These are phyloP conservation scores for Lactarius psammicola DNA, from an alignment of 768 basidiomycete genomes.

Conservation along the genomic window DNA sequence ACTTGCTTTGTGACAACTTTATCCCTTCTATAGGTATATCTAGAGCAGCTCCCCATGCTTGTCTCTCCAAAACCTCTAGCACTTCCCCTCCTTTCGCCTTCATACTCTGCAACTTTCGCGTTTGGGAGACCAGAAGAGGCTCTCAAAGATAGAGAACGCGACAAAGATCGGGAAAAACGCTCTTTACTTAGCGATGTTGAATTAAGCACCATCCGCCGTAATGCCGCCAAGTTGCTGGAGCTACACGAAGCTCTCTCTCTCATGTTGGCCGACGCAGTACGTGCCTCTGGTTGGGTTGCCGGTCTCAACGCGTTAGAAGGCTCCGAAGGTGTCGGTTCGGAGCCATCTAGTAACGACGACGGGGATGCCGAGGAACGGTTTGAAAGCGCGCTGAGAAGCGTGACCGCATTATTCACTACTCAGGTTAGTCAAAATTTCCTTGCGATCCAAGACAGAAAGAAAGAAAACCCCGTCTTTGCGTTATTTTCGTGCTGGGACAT, in stretches of 20 bases:
- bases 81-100: conserved; percentile 35
- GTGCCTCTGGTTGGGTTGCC: conserved; percentile 49
- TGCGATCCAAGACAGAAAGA: not conserved
- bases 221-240: conserved; percentile 63
- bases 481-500: conserved; percentile 1
- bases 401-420: conserved; percentile 15
- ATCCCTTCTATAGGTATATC: conserved; percentile 45
- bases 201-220: conserved; percentile 58
- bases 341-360: conserved; percentile 2
- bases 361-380: conserved; percentile 17
- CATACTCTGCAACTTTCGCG: conserved; percentile 31
- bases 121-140: conserved; percentile 16
- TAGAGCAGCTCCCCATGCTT: conserved; percentile 36
- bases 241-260: conserved; percentile 67
- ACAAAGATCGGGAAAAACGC: conserved; percentile 39
- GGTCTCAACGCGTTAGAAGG: conserved; percentile 14
- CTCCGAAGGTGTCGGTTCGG: conserved; percentile 9
- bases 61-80: conserved; percentile 32
- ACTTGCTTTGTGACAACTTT: conserved; percentile 2
- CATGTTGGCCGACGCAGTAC: conserved; percentile 50
- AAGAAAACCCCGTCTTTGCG: not conserved
- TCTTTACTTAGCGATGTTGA: conserved; percentile 59
- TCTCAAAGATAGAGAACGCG: conserved; percentile 18
- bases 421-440: conserved; percentile 20
- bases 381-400: conserved; percentile 18